Conservation (phyloP, 805 yeast species). For the Zygotorulaspora florentina region DNA sequence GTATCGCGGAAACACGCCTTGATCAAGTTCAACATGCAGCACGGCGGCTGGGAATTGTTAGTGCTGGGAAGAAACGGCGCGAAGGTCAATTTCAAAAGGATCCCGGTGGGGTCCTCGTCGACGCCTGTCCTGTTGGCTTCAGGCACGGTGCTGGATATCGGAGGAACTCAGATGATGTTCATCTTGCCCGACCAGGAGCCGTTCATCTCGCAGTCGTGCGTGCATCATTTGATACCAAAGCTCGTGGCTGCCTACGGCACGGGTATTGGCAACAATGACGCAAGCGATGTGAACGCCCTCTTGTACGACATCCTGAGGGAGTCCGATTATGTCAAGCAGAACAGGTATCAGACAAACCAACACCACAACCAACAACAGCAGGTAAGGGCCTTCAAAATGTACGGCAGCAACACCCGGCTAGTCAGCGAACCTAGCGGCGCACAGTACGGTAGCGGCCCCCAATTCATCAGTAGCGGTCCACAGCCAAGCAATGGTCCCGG, state of each 20-base stretch:
- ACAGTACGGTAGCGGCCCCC: constrained; percentile 7
- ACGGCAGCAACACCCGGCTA: constrained; percentile 19
- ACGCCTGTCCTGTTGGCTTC: constrained; percentile 59
- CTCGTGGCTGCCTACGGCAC: constrained; percentile 23
- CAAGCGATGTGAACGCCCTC: constrained; percentile 22
- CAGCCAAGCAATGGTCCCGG: not conserved
- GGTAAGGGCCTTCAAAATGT: constrained; percentile 33
- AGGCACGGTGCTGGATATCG: constrained; percentile 91
- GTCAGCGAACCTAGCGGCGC: constrained; percentile 2
- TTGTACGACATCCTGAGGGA: constrained; percentile 24
- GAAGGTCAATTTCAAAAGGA: constrained; percentile 65
- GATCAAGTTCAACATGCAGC: constrained; percentile 68
- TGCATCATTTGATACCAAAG: constrained; percentile 35
- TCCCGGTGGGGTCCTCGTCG: constrained; percentile 42
- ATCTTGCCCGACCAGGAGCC: constrained; percentile 90
- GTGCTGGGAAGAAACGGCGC: constrained; percentile 92
- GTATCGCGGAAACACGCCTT: constrained; percentile 88
- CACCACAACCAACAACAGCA: constrained; percentile 22
- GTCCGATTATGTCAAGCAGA: constrained; percentile 18
- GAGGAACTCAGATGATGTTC: constrained; percentile 99
- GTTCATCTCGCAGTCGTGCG: constrained; percentile 42
- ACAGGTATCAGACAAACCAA: constrained; percentile 9
- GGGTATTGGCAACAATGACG: constrained; percentile 18
- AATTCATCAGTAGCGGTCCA: constrained; percentile 2
- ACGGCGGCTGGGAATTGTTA: constrained; percentile 80